A percentile compares a stretch with the other conserved stretches of the same genome.
Conservation (phyloP, 1,284 basidiomycete species). For the Sanghuangporus sanghuang region DNA sequence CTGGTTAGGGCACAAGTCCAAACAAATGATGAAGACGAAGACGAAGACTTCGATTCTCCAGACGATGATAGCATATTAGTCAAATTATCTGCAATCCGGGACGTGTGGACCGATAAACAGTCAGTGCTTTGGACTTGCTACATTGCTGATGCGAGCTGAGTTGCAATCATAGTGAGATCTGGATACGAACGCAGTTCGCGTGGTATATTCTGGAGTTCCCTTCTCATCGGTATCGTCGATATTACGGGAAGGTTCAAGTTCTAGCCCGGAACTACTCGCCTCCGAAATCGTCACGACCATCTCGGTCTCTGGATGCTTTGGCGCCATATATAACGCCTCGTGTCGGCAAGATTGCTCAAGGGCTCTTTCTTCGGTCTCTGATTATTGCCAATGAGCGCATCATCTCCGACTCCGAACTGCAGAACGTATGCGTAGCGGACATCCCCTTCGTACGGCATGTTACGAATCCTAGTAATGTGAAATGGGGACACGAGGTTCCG, state of each 20-base stretch:
- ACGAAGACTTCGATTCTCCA: conserved; percentile 15
- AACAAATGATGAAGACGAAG: conserved; percentile 23
- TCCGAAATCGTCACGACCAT: not conserved
- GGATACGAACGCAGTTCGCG: conserved; percentile 38
- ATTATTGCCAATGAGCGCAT: conserved; percentile 30
- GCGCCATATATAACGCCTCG: conserved; percentile 44
- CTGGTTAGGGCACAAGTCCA: conserved; percentile 22
- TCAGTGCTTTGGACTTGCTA: conserved; percentile 20
- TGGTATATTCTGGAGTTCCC: conserved; percentile 62
- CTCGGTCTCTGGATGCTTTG: not conserved
- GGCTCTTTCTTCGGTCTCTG: conserved; percentile 43
- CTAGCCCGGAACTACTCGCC: not conserved
- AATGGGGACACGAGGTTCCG: conserved; percentile 38
- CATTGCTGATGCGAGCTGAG: conserved; percentile 2
- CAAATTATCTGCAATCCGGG: conserved; percentile 37
- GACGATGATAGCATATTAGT: conserved; percentile 30
- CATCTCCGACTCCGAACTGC: conserved; percentile 6
- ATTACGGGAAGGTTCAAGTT: not conserved
- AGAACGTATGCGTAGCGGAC: conserved; percentile 24
- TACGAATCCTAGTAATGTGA: conserved; percentile 39
- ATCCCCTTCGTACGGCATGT: conserved; percentile 33
- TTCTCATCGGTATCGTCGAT: not conserved
- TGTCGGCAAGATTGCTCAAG: conserved; percentile 40
- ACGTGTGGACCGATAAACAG: conserved; percentile 38
- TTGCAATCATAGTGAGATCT: conserved; percentile 30